Conservation (phyloP, 225 moss, liverwort and hornwort species). For the Marchantia paleacea region DNA sequence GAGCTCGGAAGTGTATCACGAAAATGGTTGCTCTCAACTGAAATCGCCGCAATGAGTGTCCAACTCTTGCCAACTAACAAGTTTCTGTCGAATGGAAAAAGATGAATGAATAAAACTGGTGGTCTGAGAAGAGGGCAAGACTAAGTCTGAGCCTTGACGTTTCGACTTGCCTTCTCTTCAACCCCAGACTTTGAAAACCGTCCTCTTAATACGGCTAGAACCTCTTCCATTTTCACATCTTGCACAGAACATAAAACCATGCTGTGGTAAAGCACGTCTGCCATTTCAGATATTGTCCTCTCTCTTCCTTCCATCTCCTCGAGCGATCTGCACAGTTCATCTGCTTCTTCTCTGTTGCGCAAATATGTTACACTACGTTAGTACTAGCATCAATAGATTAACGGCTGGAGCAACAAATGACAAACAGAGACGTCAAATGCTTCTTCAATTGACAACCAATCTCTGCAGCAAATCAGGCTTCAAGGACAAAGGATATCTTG, state of each 20-base stretch:
- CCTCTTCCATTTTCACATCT: conserved; percentile 89
- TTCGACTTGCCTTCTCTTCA: conserved; percentile 68
- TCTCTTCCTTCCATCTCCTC: conserved; percentile 77
- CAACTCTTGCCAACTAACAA: background rate
- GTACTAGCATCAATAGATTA: background rate
- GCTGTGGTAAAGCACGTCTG: conserved; percentile 88
- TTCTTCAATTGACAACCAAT: background rate
- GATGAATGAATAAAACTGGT: background rate
- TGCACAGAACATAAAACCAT: conserved; percentile 86
- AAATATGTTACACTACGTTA: background rate
- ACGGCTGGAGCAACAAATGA: background rate
- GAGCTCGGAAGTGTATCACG: background rate
- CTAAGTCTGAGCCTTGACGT: conserved; percentile 14
- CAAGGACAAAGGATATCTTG: background rate
- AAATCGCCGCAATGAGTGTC: background rate
- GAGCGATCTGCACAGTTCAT: conserved; percentile 84
- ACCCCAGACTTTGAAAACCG: conserved; percentile 87
- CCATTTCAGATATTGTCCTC: conserved; percentile 92
- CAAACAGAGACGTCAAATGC: background rate
- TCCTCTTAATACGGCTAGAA: conserved; percentile 60
- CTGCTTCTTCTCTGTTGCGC: conserved; percentile 81
- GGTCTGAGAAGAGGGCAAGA: background rate
- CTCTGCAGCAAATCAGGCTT: background rate
- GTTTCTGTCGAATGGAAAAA: background rate
- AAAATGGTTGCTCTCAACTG: background rate